Evolutionary conservation across 192 early-diverging fungal genomes (phyloP), one percentile per base, ranked within the genome.

Genomic region (Spizellomyces sp.): DNA sequence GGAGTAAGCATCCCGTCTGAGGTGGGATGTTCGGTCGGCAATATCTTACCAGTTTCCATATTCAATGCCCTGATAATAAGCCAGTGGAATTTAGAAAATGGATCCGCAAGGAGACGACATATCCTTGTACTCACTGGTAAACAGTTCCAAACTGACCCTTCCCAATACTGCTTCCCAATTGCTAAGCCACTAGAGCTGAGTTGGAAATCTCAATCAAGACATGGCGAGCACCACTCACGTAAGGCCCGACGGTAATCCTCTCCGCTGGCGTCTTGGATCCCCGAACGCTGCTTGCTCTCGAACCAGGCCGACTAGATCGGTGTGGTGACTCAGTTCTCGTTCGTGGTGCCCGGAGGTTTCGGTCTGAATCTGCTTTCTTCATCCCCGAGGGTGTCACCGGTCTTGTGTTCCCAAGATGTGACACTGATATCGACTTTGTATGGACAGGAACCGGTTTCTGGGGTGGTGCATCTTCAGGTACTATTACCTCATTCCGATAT

Each of bases 141-240:
- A 96, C 94, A 4, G 93, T 81, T 10, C 93, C 94, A 79, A 94
- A 96, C 66, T 96, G 93, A 9, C 94, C 94, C 47, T 88, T 85
- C 5, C 94, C 94, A 63, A 96, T 96, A 60, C 91, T 90, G 66
- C 90, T 91, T n/a, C 94, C 94, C 8, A 96, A 71, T 79, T 91
- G 90, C 80, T 91, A 80, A 67, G 75, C 75, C 46, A 79, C 72
- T 58, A 79, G 64, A 14, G 58, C 69, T 45, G 58, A 74, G 21
- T 70, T 71, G 27, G 76, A 78, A 58, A 82, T 83, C 43, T 85
- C 65, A 0, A 80, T 80, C 73, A 84, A 62, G 27, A 81, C 62
- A 79, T 85, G 81, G 50, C 81, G 81, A 64, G 67, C 75, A 59
- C 54, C 54, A 48, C 69, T 45, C 57, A 79, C 77, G 86, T 27